These are phyloP conservation scores for Penicillium cosmopolitanum DNA, from an alignment of 495 filamentous ascomycete species.

Conservation along the genomic window DNA sequence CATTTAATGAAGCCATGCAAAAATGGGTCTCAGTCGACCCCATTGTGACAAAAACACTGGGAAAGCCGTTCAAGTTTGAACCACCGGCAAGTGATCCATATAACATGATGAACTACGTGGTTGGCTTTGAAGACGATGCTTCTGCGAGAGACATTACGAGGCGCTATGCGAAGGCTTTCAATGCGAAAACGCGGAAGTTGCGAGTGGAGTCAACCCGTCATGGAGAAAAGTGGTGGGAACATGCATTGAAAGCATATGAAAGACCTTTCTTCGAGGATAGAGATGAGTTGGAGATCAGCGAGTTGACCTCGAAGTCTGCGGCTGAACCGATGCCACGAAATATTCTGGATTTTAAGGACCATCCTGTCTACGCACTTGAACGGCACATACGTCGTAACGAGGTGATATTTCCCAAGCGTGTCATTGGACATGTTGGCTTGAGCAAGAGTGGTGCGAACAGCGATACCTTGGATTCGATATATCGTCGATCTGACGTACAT, in stretches of 20 bases:
- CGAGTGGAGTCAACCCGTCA: slow-evolving; percentile 70
- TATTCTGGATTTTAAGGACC: slow-evolving; percentile 88
- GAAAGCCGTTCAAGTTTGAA: slow-evolving; percentile 75
- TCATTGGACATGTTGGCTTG: slow-evolving; percentile 75
- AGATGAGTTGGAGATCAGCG: slow-evolving; percentile 80
- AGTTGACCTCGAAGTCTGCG: slow-evolving; percentile 69
- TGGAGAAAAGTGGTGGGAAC: slow-evolving; percentile 75
- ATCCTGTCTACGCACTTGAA: slow-evolving; percentile 87
- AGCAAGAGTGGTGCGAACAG: slow-evolving; percentile 63
- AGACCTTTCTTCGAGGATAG: slow-evolving; percentile 61
- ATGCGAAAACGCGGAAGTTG: slow-evolving; percentile 79
- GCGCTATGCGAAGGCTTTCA: slow-evolving; percentile 79
- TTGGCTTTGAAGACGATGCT: slow-evolving; percentile 81
- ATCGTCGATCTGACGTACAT: slow-evolving; percentile 78
- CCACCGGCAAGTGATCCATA: slow-evolving; percentile 73
- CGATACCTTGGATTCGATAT: slow-evolving; percentile 65
- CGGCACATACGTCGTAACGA: slow-evolving; percentile 86
- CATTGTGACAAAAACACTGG: slow-evolving; percentile 74
- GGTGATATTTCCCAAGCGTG: slow-evolving; percentile 69
- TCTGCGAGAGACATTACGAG: slow-evolving; percentile 79
- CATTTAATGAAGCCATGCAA: slow-evolving; percentile 78
- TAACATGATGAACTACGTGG: slow-evolving; percentile 79
- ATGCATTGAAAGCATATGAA: slow-evolving; percentile 62
- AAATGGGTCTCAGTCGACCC: slow-evolving; percentile 93
- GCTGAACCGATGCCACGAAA: slow-evolving; percentile 88